A percentile compares a stretch with the other conserved stretches of the same genome.
phyloP scores from a whole-genome alignment of 768 basidiomycete species.

The Calvatia gigantea region DNA sequence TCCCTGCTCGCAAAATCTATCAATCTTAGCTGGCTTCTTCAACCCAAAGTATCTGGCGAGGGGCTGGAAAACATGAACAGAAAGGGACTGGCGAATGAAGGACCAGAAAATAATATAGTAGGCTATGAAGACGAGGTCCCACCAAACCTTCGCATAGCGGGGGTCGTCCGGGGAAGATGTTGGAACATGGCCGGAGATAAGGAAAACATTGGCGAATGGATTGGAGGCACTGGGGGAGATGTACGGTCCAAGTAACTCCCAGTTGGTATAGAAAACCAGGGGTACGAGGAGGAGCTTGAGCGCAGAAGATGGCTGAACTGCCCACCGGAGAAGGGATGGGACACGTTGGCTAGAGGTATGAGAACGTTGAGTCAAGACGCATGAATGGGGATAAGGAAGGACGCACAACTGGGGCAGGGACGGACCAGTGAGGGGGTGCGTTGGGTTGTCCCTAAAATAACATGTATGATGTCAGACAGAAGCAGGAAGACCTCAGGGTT shows the following conservation, averaged over 20 bases:
- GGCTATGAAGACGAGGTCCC: conserved; percentile 75
- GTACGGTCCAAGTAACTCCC: conserved; percentile 49
- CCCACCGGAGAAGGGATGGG: conserved; percentile 62
- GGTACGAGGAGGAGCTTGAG: conserved; percentile 64
- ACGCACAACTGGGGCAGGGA: conserved; percentile 64
- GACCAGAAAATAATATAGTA: conserved; percentile 90
- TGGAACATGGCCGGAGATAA: conserved; percentile 64
- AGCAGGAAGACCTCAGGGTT: no score
- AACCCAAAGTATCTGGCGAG: conserved; percentile 73
- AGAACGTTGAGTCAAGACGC: conserved; percentile 19
- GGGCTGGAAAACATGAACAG: conserved; percentile 60
- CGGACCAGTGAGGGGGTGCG: conserved; percentile 59
- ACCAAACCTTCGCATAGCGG: conserved; percentile 67
- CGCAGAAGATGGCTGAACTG: conserved; percentile 62
- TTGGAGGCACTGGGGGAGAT: conserved; percentile 52
- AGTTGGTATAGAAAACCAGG: conserved; percentile 58
- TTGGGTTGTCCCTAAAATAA: conserved; percentile 43
- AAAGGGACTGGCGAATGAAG: conserved; percentile 75
- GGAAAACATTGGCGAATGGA: conserved; percentile 70
- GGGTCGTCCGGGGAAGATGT: conserved; percentile 49
- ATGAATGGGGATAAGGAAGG: background rate
- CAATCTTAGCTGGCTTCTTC: conserved; percentile 59
- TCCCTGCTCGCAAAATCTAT: conserved; percentile 87
- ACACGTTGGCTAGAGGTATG: no score
- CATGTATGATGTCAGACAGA: no score